A percentile compares a stretch with the other conserved stretches of the same genome.
Conservation (phyloP, 306 rosid species). For the Senna siamea region DNA sequence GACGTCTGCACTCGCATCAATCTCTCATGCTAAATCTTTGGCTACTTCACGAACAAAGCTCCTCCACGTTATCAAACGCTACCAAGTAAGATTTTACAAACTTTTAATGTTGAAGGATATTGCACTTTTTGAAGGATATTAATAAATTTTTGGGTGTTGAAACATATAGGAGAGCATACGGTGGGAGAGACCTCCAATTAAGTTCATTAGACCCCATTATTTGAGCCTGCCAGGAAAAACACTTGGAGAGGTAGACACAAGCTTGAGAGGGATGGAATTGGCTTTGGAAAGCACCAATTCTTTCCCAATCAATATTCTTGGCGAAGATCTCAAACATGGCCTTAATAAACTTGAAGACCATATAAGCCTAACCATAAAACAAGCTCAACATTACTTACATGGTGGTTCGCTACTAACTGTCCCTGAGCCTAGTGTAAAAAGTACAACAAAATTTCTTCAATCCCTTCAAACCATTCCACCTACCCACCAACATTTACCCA, state of each 20-base stretch:
- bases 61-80: slow-evolving; percentile 37
- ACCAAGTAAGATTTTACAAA: slow-evolving; percentile 46
- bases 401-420: slow-evolving; percentile 43
- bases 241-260: slow-evolving; percentile 48
- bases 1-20: slow-evolving; percentile 40
- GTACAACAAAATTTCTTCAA: slow-evolving; percentile 44
- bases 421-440: slow-evolving; percentile 51
- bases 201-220: slow-evolving; percentile 13
- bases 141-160: no score
- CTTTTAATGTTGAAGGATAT: no score
- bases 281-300: slow-evolving; percentile 50
- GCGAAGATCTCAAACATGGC: slow-evolving; percentile 46
- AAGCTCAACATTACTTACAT: slow-evolving; percentile 30
- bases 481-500: slow-evolving; percentile 48
- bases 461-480: slow-evolving; percentile 56
- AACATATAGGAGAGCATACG: slow-evolving; percentile 59
- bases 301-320: slow-evolving; percentile 45
- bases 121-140: no score
- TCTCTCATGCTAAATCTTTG: slow-evolving; percentile 49
- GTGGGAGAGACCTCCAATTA: slow-evolving; percentile 64
- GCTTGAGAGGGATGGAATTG: slow-evolving; percentile 64
- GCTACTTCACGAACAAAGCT: slow-evolving; percentile 45
- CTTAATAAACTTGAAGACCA: slow-evolving; percentile 50
- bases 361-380: slow-evolving; percentile 37
- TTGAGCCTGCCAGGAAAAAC: slow-evolving; percentile 32